These are phyloP conservation scores for Aspergillus ochraceus DNA, from an alignment of 2,329 filamentous ascomycete species.

Conservation along the genomic window DNA sequence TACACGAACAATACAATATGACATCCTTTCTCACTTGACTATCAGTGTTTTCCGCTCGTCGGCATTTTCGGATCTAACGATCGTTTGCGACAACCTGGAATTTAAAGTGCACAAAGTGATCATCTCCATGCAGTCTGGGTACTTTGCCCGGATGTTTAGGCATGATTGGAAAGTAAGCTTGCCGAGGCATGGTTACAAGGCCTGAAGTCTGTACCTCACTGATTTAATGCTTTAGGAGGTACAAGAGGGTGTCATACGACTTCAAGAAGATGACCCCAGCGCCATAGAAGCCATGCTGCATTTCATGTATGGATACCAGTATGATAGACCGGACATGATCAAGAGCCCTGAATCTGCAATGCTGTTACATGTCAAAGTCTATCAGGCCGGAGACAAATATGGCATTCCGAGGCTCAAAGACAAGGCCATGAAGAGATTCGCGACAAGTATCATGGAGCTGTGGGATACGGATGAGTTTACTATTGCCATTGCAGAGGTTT, in stretches of 20 bases:
- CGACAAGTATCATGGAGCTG: conserved; percentile 1
- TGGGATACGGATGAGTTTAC: conserved; percentile 25
- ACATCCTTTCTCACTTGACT: too few species aligned
- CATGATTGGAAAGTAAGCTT: background rate
- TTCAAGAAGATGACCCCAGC: conserved; percentile 19
- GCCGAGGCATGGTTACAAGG: background rate
- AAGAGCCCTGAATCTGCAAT: conserved; percentile 13
- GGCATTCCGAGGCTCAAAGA: conserved; percentile 19
- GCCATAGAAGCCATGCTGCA: conserved; percentile 25
- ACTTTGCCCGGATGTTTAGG: background rate
- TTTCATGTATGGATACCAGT: conserved; percentile 27
- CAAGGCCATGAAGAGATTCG: conserved; percentile 21
- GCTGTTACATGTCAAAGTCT: conserved; percentile 25
- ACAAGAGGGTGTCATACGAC: conserved; percentile 4
- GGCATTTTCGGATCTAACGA: too few species aligned
- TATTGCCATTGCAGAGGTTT: conserved; percentile 7
- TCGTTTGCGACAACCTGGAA: too few species aligned
- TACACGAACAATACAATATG: too few species aligned
- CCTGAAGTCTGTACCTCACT: background rate
- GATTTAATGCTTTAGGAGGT: background rate
- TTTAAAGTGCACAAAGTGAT: background rate
- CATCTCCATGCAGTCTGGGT: background rate
- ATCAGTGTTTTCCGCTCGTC: too few species aligned
- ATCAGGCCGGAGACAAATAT: conserved; percentile 28
- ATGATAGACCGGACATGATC: conserved; percentile 13